Evolutionary conservation across 345 rosid genomes (phyloP).

Genomic region (Gossypium sturtianum): DNA sequence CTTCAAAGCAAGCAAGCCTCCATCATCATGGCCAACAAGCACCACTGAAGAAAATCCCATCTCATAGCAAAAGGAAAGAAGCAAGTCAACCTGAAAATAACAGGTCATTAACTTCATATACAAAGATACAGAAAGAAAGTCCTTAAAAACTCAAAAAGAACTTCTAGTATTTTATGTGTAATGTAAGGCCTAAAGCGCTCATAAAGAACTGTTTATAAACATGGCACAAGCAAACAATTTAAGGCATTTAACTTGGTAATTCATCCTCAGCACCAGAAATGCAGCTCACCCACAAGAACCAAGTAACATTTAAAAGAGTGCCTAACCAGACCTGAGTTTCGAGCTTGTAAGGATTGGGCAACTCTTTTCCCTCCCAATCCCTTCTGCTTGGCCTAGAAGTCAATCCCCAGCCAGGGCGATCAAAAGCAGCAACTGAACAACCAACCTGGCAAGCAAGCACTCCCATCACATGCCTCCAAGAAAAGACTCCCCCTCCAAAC

Average conservation of each 20-base stretch:
- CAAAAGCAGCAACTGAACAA: slow-evolving; percentile 82
- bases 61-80: slow-evolving; percentile 82
- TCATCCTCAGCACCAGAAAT: neutral
- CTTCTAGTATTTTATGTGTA: neutral
- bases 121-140: neutral
- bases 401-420: slow-evolving; percentile 99
- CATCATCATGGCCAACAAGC: slow-evolving; percentile 95
- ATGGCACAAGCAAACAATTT: neutral
- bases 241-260: slow-evolving; percentile 2
- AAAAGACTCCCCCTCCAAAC: slow-evolving; percentile 94
- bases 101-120: neutral
- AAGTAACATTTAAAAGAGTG: slow-evolving; percentile 1
- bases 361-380: slow-evolving; percentile 75
- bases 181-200: neutral
- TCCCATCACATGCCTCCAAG: slow-evolving; percentile 97
- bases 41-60: slow-evolving; percentile 91
- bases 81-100: slow-evolving; percentile 76
- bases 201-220: neutral
- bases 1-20: slow-evolving; percentile 85
- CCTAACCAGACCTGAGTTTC: slow-evolving; percentile 57
- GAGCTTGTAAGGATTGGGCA: slow-evolving; percentile 78
- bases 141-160: neutral
- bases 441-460: slow-evolving; percentile 63
- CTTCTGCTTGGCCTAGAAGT: slow-evolving; percentile 62
- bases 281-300: neutral